phyloP scores from a whole-genome alignment of 225 moss, liverwort and hornwort species.

The Neckera pumila region DNA sequence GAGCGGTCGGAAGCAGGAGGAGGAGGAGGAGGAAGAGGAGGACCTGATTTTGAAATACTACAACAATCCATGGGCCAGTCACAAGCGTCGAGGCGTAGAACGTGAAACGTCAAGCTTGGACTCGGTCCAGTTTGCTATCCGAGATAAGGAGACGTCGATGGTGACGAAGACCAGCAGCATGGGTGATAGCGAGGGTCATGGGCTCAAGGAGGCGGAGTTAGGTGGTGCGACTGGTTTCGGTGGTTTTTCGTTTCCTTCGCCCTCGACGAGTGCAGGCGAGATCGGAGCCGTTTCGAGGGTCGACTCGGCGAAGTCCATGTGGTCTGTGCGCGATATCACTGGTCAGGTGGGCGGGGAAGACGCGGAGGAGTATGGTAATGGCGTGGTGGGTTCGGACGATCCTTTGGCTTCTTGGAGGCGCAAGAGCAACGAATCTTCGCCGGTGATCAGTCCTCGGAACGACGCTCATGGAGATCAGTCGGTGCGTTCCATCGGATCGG shows the following conservation, averaged over 20 bases:
- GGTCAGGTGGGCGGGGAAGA: conserved; percentile 67
- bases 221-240: conserved; percentile 48
- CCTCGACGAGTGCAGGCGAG: conserved; percentile 85
- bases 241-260: conserved; percentile 98
- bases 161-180: conserved; percentile 38
- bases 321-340: conserved; percentile 83
- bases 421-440: conserved; percentile 96
- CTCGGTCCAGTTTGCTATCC: conserved; percentile 13
- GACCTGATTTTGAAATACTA: conserved; percentile 85
- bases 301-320: conserved; percentile 92
- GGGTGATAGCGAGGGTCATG: conserved; percentile 42
- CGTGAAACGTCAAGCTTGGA: conserved; percentile 45
- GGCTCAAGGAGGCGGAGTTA: conserved; percentile 52
- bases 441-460: conserved; percentile 75
- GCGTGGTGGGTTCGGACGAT: conserved; percentile 73
- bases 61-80: conserved; percentile 83
- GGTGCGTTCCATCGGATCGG: conserved; percentile 66
- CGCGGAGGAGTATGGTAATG: conserved; percentile 69
- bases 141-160: conserved; percentile 31
- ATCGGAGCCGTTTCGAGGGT: conserved; percentile 80
- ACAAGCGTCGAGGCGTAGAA: conserved; percentile 73
- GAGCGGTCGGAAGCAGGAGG: conserved; percentile 41
- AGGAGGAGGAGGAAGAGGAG: conserved; percentile 76
- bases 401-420: conserved; percentile 99
- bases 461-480: conserved; percentile 60